phyloP scores from a whole-genome alignment of 805 yeast species.

The Starmerella bombi region DNA sequence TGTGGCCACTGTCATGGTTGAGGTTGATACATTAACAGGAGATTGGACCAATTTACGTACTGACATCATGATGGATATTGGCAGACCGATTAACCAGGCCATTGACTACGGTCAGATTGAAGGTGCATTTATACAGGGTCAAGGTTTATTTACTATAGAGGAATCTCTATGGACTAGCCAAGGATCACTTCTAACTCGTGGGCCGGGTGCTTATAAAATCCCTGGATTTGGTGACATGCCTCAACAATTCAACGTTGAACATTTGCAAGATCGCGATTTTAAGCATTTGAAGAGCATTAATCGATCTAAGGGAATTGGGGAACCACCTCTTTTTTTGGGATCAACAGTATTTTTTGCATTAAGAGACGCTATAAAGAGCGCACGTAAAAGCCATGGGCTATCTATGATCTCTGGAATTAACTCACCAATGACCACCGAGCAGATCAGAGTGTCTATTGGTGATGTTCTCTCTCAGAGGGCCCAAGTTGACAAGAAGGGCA shows the following conservation, averaged over 20 bases:
- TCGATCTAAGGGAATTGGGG: slow-evolving; percentile 38
- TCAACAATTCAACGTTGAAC: slow-evolving; percentile 33
- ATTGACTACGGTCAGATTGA: slow-evolving; percentile 41
- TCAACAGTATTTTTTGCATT: slow-evolving; percentile 34
- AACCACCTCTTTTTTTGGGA: slow-evolving; percentile 39
- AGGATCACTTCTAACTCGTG: slow-evolving; percentile 34
- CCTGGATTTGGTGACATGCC: slow-evolving; percentile 40
- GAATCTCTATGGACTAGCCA: slow-evolving; percentile 36
- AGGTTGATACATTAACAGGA: slow-evolving; percentile 37
- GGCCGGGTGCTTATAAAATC: slow-evolving; percentile 39
- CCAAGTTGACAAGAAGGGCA: slow-evolving; percentile 22
- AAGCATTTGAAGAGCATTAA: slow-evolving; percentile 34
- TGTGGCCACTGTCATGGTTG: slow-evolving; percentile 33
- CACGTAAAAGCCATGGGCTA: slow-evolving; percentile 28
- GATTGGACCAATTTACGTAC: slow-evolving; percentile 35
- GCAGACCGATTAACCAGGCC: slow-evolving; percentile 37
- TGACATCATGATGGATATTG: slow-evolving; percentile 38
- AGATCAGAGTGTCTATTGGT: slow-evolving; percentile 32
- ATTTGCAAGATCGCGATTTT: slow-evolving; percentile 33
- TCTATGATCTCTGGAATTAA: slow-evolving; percentile 19
- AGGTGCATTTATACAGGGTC: slow-evolving; percentile 40
- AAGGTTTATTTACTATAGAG: slow-evolving; percentile 38
- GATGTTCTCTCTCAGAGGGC: slow-evolving; percentile 28
- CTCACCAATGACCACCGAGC: slow-evolving; percentile 35
- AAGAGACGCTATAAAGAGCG: slow-evolving; percentile 32